Percentiles rank a stretch among this genome's conserved stretches.
Conservation (phyloP, 2,329 filamentous ascomycete genomes). For the Byssothecium circinans region DNA sequence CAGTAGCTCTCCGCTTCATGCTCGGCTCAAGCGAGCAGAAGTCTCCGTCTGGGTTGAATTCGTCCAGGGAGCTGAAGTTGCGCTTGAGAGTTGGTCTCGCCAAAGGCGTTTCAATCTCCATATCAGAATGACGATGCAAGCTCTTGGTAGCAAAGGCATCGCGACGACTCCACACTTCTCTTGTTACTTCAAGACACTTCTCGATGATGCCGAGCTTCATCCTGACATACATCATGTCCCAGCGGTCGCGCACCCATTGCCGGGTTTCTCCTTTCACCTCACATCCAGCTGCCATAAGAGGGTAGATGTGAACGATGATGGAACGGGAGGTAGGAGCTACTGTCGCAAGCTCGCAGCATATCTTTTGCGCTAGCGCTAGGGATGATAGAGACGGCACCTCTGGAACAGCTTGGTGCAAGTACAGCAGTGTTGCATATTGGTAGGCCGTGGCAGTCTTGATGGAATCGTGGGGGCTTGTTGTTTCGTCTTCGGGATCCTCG, state of each 20-base stretch:
- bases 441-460: constrained; percentile 69
- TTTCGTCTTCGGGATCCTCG: constrained; percentile 65
- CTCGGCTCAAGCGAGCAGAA: constrained; percentile 21
- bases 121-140: constrained; percentile 6
- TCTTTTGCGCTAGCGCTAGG: constrained; percentile 62
- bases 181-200: constrained; percentile 64
- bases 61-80: constrained; percentile 22
- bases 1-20: constrained; percentile 27
- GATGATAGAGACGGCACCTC: constrained; percentile 64
- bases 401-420: constrained; percentile 69
- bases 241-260: constrained; percentile 65
- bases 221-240: constrained; percentile 61
- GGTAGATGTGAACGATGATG: constrained; percentile 70
- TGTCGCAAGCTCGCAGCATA: constrained; percentile 63
- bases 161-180: constrained; percentile 67
- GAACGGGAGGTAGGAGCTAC: constrained; percentile 64
- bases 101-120: constrained; percentile 8
- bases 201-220: constrained; percentile 70
- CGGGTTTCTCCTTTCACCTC: constrained; percentile 62
- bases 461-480: constrained; percentile 64
- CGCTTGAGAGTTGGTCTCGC: constrained; percentile 24
- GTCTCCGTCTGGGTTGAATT: constrained; percentile 15
- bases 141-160: constrained; percentile 54
- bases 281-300: constrained; percentile 67
- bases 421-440: constrained; percentile 66